phyloP scores from a whole-genome alignment of 2,329 filamentous ascomycete genomes.

The Colletotrichum spinosum region DNA sequence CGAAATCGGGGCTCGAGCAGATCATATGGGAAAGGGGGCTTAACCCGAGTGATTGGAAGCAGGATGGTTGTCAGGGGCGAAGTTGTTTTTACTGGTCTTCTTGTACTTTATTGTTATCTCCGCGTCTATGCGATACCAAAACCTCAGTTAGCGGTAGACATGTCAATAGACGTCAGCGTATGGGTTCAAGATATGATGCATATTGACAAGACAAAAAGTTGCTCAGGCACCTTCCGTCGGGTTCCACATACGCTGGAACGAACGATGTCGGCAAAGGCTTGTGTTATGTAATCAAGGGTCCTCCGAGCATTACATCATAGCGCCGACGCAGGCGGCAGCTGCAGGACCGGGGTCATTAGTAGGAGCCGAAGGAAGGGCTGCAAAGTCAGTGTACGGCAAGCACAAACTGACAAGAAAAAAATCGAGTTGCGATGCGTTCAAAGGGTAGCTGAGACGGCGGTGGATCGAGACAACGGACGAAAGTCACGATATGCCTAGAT shows the following conservation, averaged over 20 bases:
- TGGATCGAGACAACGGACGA: too few relatives aligned
- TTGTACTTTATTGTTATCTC: conserved; percentile 33
- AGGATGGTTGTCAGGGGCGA: conserved; percentile 9
- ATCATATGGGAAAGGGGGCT: not conserved
- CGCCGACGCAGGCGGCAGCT: conserved; percentile 8
- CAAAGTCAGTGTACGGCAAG: too few relatives aligned
- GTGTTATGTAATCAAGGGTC: conserved; percentile 9
- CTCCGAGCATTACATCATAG: conserved; percentile 31
- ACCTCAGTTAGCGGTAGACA: conserved; percentile 27
- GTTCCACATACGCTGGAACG: not conserved
- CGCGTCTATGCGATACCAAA: conserved; percentile 35
- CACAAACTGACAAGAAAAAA: too few relatives aligned
- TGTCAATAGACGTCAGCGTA: conserved; percentile 35
- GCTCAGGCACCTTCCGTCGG: not conserved
- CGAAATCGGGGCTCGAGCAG: conserved; percentile 3
- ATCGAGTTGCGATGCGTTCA: too few relatives aligned
- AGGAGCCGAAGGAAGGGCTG: too few relatives aligned
- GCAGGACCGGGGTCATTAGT: not conserved
- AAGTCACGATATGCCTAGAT: too few relatives aligned
- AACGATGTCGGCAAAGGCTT: not conserved
- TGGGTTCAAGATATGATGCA: not conserved
- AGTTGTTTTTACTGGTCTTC: conserved; percentile 22
- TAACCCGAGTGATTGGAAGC: conserved; percentile 14
- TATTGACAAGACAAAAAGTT: not conserved
- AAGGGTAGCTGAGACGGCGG: too few relatives aligned